Evolutionary conservation across 768 basidiomycete genomes (phyloP), one percentile per base, ranked within the genome.

Genomic region (Leucocoprinus sp.): DNA sequence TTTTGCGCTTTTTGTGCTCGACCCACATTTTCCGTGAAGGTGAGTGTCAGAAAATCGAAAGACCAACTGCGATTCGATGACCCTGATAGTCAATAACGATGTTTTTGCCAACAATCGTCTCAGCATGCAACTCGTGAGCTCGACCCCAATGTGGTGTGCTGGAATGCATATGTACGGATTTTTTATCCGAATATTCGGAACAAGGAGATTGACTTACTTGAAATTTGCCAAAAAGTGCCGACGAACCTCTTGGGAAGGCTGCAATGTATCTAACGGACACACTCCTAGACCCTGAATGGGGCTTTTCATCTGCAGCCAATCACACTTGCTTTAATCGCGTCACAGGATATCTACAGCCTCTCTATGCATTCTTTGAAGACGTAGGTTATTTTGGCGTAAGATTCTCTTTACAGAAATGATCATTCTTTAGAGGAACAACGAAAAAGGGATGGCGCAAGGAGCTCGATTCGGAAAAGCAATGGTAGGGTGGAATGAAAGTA

Each of bases 41-140:
- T 69, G 11, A 9, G 50, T 45, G n/a, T 35, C 19, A 5, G 1
- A 12, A 12, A 2, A 19, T 6, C 33, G 6, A 37, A 31, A 7
- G 9, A 14, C 9, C 4, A 31, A 12, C 27, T 14, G 4, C 4
- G n/a, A 31, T 14, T 31, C 6, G n/a, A 8, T 4, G 9, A 5
- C 11, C 31, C 9, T 14, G 4, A 4, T 12, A 69, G 68, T 70
- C 2, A 52, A 54, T 19, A 53, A 53, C 9, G 60, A 68, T 37
- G 63, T 67, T 0, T 71, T 67, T 42, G 63, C 65, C 2, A 70
- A 72, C 44, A 72, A 69, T 50, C 61, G 69, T 0, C 55, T 73
- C 1, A 67, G 64, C 43, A 50, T 66, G 2, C 31, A 31, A 12
- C 31, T 31, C 8, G 31, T 31, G 4, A 31, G 31, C 14, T 5